Evolutionary conservation across 768 basidiomycete genomes (phyloP).

Genomic region (Neoboletus magnificus): DNA sequence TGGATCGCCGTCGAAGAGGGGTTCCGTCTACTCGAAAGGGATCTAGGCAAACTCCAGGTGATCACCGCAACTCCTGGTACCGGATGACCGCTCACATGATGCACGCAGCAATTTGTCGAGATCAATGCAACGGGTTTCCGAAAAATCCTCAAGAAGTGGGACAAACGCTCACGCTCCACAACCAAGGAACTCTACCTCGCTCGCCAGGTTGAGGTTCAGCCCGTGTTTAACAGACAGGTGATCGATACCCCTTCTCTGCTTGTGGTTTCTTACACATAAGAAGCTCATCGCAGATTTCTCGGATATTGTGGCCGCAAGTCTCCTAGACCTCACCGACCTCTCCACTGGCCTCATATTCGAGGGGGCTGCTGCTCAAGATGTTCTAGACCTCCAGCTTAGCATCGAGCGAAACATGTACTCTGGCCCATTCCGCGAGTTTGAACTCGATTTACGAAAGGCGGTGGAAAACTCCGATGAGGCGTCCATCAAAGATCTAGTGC

Average conservation of each 20-base stretch:
- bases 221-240: constrained; percentile 93
- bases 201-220: constrained; percentile 98
- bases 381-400: constrained; percentile 68
- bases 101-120: constrained; percentile 86
- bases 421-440: constrained; percentile 83
- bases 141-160: constrained; percentile 98
- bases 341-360: constrained; percentile 76
- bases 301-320: constrained; percentile 83
- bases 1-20: constrained; percentile 98
- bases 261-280: constrained; percentile 10
- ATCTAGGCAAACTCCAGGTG: constrained; percentile 94
- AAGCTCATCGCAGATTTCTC: constrained; percentile 94
- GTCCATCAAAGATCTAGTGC: constrained; percentile 66
- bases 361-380: constrained; percentile 70
- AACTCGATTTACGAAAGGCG: constrained; percentile 80
- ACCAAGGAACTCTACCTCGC: constrained; percentile 97
- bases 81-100: constrained; percentile 13
- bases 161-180: constrained; percentile 90
- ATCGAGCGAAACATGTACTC: constrained; percentile 57
- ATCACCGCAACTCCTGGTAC: constrained; percentile 11
- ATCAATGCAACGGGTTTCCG: constrained; percentile 96
- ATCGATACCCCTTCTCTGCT: constrained; percentile 17
- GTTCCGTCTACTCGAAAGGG: constrained; percentile 89
- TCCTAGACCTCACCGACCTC: constrained; percentile 74
- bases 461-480: constrained; percentile 57